Conservation (phyloP, 441 rosid species). For the Syzygium syzygioides region DNA sequence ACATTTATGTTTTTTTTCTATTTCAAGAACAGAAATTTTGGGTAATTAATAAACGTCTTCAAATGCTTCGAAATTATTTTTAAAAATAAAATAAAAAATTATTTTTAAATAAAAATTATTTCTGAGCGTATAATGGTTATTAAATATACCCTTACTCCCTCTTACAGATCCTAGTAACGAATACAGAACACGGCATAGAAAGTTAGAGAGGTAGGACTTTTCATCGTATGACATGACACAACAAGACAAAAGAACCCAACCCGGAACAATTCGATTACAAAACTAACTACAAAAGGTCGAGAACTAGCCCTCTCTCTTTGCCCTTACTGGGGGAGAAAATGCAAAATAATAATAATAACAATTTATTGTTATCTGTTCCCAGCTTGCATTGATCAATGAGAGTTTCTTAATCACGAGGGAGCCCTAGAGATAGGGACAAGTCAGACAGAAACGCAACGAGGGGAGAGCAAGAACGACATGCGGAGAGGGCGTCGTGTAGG, state of each 20-base stretch:
- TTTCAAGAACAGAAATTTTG: no score
- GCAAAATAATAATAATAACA: neutral
- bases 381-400: neutral
- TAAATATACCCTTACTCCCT: neutral
- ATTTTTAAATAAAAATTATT: no score
- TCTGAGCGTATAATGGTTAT: no score
- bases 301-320: no score
- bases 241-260: neutral
- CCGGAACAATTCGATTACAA: neutral
- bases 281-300: neutral
- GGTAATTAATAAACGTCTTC: no score
- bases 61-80: no score
- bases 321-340: neutral
- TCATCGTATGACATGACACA: neutral
- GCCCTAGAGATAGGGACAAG: neutral
- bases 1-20: no score
- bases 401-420: neutral
- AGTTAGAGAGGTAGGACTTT: neutral
- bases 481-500: neutral
- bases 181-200: neutral
- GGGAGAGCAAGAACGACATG: neutral
- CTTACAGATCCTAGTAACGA: neutral
- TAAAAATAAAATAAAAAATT: no score
- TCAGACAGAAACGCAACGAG: neutral
- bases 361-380: neutral